Evolutionary conservation across 2,329 filamentous ascomycete species (phyloP), one percentile per base, ranked within the genome.

Genomic region (Clarireedia hainanense): DNA sequence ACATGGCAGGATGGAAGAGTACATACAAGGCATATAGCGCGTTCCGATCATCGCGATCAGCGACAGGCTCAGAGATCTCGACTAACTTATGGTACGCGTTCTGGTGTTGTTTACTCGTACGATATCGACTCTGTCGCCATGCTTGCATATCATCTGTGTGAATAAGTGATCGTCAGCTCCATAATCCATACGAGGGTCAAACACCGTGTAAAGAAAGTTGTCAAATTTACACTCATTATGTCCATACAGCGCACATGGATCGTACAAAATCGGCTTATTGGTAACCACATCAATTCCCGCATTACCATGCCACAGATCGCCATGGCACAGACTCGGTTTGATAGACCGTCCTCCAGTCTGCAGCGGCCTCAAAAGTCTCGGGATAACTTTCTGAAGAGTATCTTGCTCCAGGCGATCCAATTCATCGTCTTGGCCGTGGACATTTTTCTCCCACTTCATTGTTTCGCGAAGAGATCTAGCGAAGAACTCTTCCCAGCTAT

Each of bases 251-350:
- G 45, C 27, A 30, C 30, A 20, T 17, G 27, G 34, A 43, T 55
- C 52, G n/a, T 40, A 55, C 6, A 55, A 26, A 14, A 55, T 42
- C 2, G 45, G 45, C 43, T 24, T 12, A 23, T 42, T 42, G 17
- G 46, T 43, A 15, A 26, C 52, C 6, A 20, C n/a, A 48, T 55
- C 27, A 12, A 7, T 14, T 7, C 30, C 39, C 24, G 15, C n/a
- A 24, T 61, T 61, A 7, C 53, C 59, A 47, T 40, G 23, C 59
- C 59, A 61, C 3, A 60, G 47, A 55, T 61, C 58, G n/a, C 58
- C 55, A 30, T 61, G 59, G 17, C 60, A 36, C 3, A 61, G 30
- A 14, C 37, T 30, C 12, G 58, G 58, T 30, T 60, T 34, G 26
- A 61, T 59, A 4, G 20, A 27, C 5, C 58, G 46, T 4, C 56